Conservation (phyloP, 208 protist species). For the Trypanosomatidae sp. region DNA sequence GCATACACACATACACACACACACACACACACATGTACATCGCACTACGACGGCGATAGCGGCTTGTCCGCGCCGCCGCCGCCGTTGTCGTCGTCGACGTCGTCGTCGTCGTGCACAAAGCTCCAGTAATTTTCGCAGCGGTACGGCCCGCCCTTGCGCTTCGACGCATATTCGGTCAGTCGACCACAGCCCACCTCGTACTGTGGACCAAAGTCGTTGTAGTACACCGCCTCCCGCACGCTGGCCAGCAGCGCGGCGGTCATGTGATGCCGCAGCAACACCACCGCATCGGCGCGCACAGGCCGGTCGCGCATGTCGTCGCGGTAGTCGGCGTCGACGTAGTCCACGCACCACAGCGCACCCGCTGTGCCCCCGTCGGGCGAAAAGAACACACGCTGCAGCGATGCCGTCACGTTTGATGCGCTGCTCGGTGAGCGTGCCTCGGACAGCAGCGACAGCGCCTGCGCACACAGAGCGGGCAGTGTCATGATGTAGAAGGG, state of each 20-base stretch:
- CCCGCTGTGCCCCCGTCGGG: slow-evolving; percentile 48
- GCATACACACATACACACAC: too few species aligned
- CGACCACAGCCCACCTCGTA: slow-evolving; percentile 60
- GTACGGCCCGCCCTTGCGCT: slow-evolving; percentile 17
- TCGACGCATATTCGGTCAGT: slow-evolving; percentile 24
- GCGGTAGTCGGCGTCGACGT: slow-evolving; percentile 54
- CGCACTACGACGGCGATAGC: too few species aligned
- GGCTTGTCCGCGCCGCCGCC: too few species aligned
- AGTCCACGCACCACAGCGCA: slow-evolving; percentile 68
- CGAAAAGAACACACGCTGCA: slow-evolving; percentile 76
- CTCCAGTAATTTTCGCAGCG: slow-evolving; percentile 60
- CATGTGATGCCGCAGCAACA: slow-evolving; percentile 70
- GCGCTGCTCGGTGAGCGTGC: slow-evolving; percentile 32
- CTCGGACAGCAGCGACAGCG: slow-evolving; percentile 69
- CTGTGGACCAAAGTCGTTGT: slow-evolving; percentile 80
- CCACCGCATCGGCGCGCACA: slow-evolving; percentile 46
- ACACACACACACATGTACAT: too few species aligned
- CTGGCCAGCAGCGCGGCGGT: slow-evolving; percentile 59
- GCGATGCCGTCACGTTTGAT: slow-evolving; percentile 46
- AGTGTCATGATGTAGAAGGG: slow-evolving; percentile 79
- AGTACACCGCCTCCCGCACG: slow-evolving; percentile 29
- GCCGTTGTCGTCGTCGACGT: slow-evolving; percentile 1
- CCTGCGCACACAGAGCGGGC: slow-evolving; percentile 42
- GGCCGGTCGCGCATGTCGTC: slow-evolving; percentile 81
- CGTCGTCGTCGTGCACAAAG: slow-evolving; percentile 60